Base-by-base conservation (phyloP, 169 alveolate genomes). In the Toxoplasma gondii region DNA sequence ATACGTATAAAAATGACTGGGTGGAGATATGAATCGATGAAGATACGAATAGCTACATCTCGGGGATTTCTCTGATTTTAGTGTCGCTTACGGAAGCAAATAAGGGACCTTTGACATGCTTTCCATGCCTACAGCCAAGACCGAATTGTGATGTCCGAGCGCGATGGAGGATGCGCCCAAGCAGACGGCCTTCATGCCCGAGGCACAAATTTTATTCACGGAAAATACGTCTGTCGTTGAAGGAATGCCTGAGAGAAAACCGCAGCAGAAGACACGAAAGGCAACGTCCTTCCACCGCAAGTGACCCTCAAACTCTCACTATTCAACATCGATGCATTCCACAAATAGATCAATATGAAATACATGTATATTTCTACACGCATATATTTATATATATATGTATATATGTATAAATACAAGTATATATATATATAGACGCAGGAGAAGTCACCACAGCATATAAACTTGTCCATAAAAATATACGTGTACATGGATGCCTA, bases 91-190 rank as follows among this genome's bases (percentile, higher is more conserved):
- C 95, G 74, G 80, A 78, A 93, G 67, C 44, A 82, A 83, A 54
- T 95, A 93, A 0, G 98, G 98, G 36, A 94, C 94, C 22, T 54
- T 69, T 43, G 95, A 53, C 97, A 96, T 94, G 49, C 93, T 70
- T 94, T 96, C 98, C 97, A 96, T 96, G 43, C 98, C 98, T 19
- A 93, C 98, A 9, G 97, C 97, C 17, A 95, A 92, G 44, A 95
- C 96, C 64, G 93, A 34, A n/a, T 96, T 94, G 45, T 88, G 24
- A 34, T 88, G 80, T 27, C 97, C 97, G 27, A 92, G 36, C 22
- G 96, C 95, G 36, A 97, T 91, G 29, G 92, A 41, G 31, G 90
- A 88, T 64, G 97, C 96, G 24, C 96, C 98, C 16, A 95, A 17
- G 27, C 93, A 84, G 31, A 94, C 95, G 22, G 98, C 94, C 93